Evolutionary conservation across 768 basidiomycete species (phyloP), one percentile per base, ranked within the genome.

Genomic region (Melanogaster broomeanus): DNA sequence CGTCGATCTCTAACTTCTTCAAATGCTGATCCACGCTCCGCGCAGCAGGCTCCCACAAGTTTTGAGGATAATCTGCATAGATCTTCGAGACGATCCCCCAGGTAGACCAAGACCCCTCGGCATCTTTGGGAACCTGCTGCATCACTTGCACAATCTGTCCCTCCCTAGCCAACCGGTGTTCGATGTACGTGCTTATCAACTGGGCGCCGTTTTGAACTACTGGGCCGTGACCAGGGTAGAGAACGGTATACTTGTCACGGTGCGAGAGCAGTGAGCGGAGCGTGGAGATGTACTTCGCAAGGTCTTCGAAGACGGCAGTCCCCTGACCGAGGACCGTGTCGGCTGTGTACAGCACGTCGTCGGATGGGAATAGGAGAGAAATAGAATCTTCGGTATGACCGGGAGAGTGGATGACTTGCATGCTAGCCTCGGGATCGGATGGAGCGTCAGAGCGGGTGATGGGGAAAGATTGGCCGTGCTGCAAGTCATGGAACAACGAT

Each of bases 151-250:
- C 42, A 31, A 98, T 83, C 72, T 98, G 87, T 8, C 74, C 72
- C 65, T 98, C 96, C 45, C 94, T 77, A 55, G 90, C 81, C 49
- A 86, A 75, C 9, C 95, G 82, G 62, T 98, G 93, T 30, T 79
- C 65, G 52, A 94, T 88, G 63, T 98, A 97, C 42, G 72, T 78
- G 42, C 72, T 64, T 60, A 98, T 84, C 27, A 82, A 73, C 31
- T 76, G 73, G 35, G 75, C 67, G 6, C 88, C 90, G 13, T 89
- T 74, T 6, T 67, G 52, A 2, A 95, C 79, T 30, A 90, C 83
- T 6, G 90, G 87, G 0, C 96, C 96, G 56, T 98, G 96, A 1
- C 84, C 93, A 0, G 95, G 94, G 64, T 93, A 95, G n/a, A 98
- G 74, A 15, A 60, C 58, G 21, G 72, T 71, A 61, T 81, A 78